phyloP scores from a whole-genome alignment of 2,329 filamentous ascomycete species.

The Diaporthe vexans region DNA sequence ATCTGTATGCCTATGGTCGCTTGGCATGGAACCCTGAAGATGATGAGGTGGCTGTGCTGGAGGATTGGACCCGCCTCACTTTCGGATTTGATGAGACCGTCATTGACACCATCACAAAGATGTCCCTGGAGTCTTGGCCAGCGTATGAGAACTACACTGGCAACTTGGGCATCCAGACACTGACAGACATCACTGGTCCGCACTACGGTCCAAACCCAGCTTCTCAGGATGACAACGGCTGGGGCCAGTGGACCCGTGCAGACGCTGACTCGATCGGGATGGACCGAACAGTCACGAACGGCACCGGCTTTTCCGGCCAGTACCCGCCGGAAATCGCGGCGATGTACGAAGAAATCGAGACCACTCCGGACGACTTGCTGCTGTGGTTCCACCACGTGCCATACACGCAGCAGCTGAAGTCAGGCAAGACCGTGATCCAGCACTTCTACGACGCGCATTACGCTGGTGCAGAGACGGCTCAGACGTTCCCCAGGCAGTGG shows the following conservation, averaged over 20 bases:
- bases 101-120: constrained; percentile 70
- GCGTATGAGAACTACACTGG: constrained; percentile 80
- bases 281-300: constrained; percentile 78
- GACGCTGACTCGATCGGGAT: constrained; percentile 73
- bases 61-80: constrained; percentile 78
- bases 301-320: constrained; percentile 75
- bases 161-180: constrained; percentile 78
- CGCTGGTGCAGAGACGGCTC: constrained; percentile 70
- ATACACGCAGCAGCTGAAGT: constrained; percentile 73
- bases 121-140: constrained; percentile 79
- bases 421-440: constrained; percentile 75
- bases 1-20: constrained; percentile 78
- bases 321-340: constrained; percentile 73
- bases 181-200: constrained; percentile 76
- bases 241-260: constrained; percentile 81
- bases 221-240: constrained; percentile 76
- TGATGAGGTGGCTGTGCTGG: constrained; percentile 64
- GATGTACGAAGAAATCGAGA: constrained; percentile 71
- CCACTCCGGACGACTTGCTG: constrained; percentile 76
- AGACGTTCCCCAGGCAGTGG: constrained; percentile 70
- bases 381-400: constrained; percentile 83
- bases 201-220: constrained; percentile 79
- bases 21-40: constrained; percentile 74
- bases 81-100: constrained; percentile 70
- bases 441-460: constrained; percentile 67